Evolutionary conservation across 768 basidiomycete species (phyloP).

Genomic region (Suillus cothurnatus): DNA sequence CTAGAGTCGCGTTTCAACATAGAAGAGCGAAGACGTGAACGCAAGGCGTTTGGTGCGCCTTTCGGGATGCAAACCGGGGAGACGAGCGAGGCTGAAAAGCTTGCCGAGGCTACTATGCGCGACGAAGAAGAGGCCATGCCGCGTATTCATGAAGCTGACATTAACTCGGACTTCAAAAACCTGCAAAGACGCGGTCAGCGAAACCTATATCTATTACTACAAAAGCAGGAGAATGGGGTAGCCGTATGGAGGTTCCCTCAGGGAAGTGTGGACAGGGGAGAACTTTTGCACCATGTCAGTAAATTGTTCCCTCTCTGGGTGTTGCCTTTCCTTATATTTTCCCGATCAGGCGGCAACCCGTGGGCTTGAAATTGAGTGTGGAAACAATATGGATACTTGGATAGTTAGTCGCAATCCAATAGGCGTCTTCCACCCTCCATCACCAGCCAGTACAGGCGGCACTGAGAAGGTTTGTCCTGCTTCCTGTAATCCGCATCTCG

Average conservation of each 20-base stretch:
- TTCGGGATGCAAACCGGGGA: constrained; percentile 52
- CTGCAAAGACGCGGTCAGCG: constrained; percentile 82
- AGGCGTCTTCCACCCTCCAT: constrained; percentile 66
- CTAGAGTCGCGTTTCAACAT: constrained; percentile 79
- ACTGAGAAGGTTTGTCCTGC: constrained; percentile 38
- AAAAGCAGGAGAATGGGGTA: constrained; percentile 46
- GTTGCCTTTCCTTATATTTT: neutral
- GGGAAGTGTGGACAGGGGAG: constrained; percentile 59
- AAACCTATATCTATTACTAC: constrained; percentile 86
- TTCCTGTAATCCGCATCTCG: neutral
- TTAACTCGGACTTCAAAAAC: constrained; percentile 61
- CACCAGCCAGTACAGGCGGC: constrained; percentile 27
- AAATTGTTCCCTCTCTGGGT: neutral
- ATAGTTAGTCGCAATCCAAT: constrained; percentile 89
- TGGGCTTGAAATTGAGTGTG: constrained; percentile 71
- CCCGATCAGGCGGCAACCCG: constrained; percentile 67
- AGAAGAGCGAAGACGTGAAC: constrained; percentile 75
- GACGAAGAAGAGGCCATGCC: constrained; percentile 66
- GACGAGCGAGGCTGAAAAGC: constrained; percentile 48
- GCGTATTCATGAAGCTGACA: constrained; percentile 63
- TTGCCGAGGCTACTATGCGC: constrained; percentile 59
- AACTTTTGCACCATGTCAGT: constrained; percentile 78
- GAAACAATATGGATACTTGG: constrained; percentile 90
- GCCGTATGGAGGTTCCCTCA: constrained; percentile 83
- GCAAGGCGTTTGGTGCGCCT: constrained; percentile 68